Evolutionary conservation across 257 asterid species (phyloP).

Genomic region (Nicotiana tabacum): DNA sequence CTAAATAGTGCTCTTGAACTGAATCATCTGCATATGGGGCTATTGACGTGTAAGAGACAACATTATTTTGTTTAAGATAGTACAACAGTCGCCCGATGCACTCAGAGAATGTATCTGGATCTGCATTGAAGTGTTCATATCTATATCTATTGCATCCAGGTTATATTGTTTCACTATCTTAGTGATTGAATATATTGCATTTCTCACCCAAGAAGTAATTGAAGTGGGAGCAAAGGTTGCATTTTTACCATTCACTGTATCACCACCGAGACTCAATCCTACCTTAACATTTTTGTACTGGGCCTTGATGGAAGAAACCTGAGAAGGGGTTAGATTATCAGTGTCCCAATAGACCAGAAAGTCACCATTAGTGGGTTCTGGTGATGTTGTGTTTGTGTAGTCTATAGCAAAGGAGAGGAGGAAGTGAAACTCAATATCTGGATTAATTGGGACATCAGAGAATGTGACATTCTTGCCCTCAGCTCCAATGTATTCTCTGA

Average conservation of each 20-base stretch:
- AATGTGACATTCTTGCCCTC: conserved; percentile 42
- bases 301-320: conserved; percentile 49
- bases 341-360: conserved; percentile 58
- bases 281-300: conserved; percentile 53
- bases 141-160: conserved; percentile 70
- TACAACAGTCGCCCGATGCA: conserved; percentile 53
- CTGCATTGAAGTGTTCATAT: conserved; percentile 62
- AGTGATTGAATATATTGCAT: conserved; percentile 53
- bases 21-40: conserved; percentile 53
- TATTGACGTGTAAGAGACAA: conserved; percentile 51
- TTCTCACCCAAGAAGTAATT: conserved; percentile 49
- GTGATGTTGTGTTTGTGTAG: conserved; percentile 37
- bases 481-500: conserved; percentile 72
- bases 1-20: conserved; percentile 51
- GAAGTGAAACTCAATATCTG: conserved; percentile 50
- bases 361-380: conserved; percentile 59
- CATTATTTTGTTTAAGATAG: conserved; percentile 44
- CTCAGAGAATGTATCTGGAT: conserved; percentile 67
- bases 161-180: conserved; percentile 38
- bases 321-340: conserved; percentile 45
- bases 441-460: conserved; percentile 42
- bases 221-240: conserved; percentile 49
- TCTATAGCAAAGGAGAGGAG: conserved; percentile 69
- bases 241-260: conserved; percentile 19
- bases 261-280: conserved; percentile 70